Base-by-base conservation (phyloP, 441 rosid species). In the Sinapis alba region DNA sequence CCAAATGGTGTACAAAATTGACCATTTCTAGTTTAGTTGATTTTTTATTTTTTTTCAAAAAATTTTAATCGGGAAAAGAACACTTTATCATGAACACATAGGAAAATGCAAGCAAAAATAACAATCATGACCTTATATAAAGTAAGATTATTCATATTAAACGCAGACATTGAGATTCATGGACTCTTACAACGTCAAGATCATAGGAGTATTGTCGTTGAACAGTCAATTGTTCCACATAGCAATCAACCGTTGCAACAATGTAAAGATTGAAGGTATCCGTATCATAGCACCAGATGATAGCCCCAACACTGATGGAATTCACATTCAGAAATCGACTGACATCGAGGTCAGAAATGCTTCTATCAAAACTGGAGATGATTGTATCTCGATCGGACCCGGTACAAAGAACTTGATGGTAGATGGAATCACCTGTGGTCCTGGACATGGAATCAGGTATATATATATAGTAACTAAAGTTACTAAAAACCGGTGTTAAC, bases 151-250 rank as follows among this genome's bases (percentile, higher is more conserved):
- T 24, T 47, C 16, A 24, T 26, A 27, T 59, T 10, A 23, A 38
- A 56, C 21, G 53, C 71, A 85, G 85, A 80, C 87, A 13, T 7
- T 83, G 7, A 77, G 84, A 24, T 70, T 86, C 59, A 68, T 64
- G 18, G 73, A 76, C 51, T 86, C 85, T 10, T 68, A 78, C 65
- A 81, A 79, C 75, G 21, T 84, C 0, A 81, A 4, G 53, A 74
- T 84, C 58, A 78, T 38, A 18, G 84, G 84, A 43, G 60, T 83
- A 7, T 19, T 76, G 16, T 84, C 85, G 15, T 24, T 84, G 38
- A 83, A 86, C 21, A 84, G 87, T 27, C 86, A 86, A 34, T 16
- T 84, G 69, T 84, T 70, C 43, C 89, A 86, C 77, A 69, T 86
- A 62, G 87, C 63, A n/a, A 73, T 81, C 50, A 81, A 81, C 59